Conservation (phyloP, 331 rosid species). For the Prunus yedoensis region DNA sequence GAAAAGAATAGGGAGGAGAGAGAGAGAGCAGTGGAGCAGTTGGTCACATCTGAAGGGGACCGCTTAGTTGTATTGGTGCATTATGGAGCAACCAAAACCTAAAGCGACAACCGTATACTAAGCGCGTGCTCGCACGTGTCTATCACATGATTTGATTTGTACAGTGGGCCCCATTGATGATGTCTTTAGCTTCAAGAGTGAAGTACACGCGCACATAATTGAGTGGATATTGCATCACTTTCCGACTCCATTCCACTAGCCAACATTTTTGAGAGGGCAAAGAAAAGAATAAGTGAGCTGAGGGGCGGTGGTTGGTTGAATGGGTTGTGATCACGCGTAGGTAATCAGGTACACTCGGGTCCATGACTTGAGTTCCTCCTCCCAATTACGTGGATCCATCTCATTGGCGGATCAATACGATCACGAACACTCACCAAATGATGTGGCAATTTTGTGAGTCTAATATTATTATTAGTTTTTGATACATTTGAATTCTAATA, state of each 20-base stretch:
- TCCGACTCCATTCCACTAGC: slow-evolving; percentile 21
- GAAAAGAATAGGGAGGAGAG: background rate
- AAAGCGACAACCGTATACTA: background rate
- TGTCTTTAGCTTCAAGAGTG: background rate
- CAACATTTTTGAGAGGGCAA: background rate
- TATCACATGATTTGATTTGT: background rate
- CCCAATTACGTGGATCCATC: slow-evolving; percentile 29
- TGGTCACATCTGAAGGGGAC: slow-evolving; percentile 58
- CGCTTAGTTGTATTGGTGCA: slow-evolving; percentile 19
- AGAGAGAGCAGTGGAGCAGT: slow-evolving; percentile 51
- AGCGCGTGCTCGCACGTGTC: background rate
- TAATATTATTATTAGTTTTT: too few species aligned
- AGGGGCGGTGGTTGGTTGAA: slow-evolving; percentile 33
- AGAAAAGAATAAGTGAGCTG: slow-evolving; percentile 13
- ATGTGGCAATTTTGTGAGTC: too few species aligned
- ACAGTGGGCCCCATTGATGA: too few species aligned
- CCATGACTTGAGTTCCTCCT: background rate
- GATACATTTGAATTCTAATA: too few species aligned
- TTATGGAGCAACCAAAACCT: background rate
- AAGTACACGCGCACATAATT: rapidly evolving
- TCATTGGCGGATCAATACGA: slow-evolving; percentile 27
- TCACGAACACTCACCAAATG: too few species aligned
- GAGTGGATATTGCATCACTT: background rate
- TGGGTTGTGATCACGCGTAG: background rate
- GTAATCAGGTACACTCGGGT: background rate